Evolutionary conservation across 164 flowering plant species (phyloP).

Genomic region (Vitis vinifera): ASM3070453v1 NC_081811.1:28620501-28621000

Average conservation of each 20-base stretch:
- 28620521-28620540: conserved; percentile 39
- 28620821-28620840: too few relatives aligned
- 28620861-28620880: too few relatives aligned
- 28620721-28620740: too few relatives aligned
- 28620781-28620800: conserved; percentile 3
- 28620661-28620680: conserved; percentile 39
- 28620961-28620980: conserved; percentile 49
- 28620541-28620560: conserved; percentile 46
- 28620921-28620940: conserved; percentile 12
- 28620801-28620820: conserved; percentile 2
- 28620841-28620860: too few relatives aligned
- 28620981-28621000: conserved; percentile 67
- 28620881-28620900: background rate
- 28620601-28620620: conserved; percentile 57
- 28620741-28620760: too few relatives aligned
- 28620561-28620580: conserved; percentile 28
- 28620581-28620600: conserved; percentile 57
- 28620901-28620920: conserved; percentile 22
- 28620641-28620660: conserved; percentile 41
- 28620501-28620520: conserved; percentile 38
- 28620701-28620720: conserved; percentile 31
- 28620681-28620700: conserved; percentile 54
- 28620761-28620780: too few relatives aligned
- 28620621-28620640: conserved; percentile 51
- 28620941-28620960: conserved; percentile 37